Evolutionary conservation across 257 asterid genomes (phyloP), one percentile per base, ranked within the genome.

Genomic region (Petunia axillaris): DNA sequence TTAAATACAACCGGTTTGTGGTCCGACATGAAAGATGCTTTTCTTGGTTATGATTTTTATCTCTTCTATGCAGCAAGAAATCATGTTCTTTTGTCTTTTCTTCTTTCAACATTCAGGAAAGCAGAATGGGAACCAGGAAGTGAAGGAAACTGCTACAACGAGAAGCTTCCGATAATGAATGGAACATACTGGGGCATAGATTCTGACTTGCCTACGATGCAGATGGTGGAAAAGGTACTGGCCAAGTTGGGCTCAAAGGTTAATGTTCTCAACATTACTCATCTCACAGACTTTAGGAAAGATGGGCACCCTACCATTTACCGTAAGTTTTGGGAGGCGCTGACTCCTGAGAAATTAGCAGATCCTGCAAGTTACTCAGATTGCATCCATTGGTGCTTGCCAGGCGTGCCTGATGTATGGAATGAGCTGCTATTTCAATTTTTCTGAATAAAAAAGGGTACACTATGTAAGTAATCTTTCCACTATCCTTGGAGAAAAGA

Each of bases 321-420:
- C 75, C 91, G 99, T 1, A 94, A 94, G 86, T 94, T 96, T 88
- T 94, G 98, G 99, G 99, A 96, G 91, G 67, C 88, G 0, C 43
- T 92, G 85, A 84, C 87, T 36, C 88, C 93, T 1, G 90, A 91
- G 73, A 89, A 44, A 71, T 70, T 78, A 83, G 85, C 90, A 0
- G 83, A 94, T 70, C 99, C 98, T 2, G 53, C 92, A 3, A 87
- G 87, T 85, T 92, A 90, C 81, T 96, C 99, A 4, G 99, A 96
- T 85, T 96, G 98, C 86, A 88, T 89, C 6, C 99, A 94, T 80
- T 96, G 98, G 99, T 96, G 98, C 82, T 80, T 96, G 85, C 98
- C 99, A 0, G 99, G 99, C 11, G 93, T 96, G 16, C 91, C 97
- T 5, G 98, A 94, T 79, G 87, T 90, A 1, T 96, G 99, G 99